Evolutionary conservation across 768 basidiomycete genomes (phyloP), one percentile per base, ranked within the genome.

Genomic region (Mycena crocata): DNA sequence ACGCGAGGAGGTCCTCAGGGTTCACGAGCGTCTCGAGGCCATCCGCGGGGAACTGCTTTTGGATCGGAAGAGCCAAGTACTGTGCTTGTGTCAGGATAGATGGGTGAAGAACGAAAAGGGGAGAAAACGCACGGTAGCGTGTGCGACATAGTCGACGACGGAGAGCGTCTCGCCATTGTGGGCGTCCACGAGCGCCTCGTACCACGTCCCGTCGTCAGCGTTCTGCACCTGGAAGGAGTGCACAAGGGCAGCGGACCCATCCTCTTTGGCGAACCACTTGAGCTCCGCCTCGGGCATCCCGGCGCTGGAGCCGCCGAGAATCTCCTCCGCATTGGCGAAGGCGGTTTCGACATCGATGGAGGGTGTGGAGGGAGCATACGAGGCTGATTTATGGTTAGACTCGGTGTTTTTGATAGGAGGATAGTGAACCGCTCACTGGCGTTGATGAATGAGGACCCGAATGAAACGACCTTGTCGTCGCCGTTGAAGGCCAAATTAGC

Each of bases 101-200:
- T 34, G n/a, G n/a, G n/a, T 21, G 32, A 3, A 12, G 24, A 9
- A 2, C 10, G 24, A 24, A 21, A 3, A 34, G 13, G 5, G 49
- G n/a, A n/a, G 31, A 8, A 3, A n/a, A 34, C 49, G 15, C 15
- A 23, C 49, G 19, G 49, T 32, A n/a, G 49, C 15, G 6, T 51
- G 24, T 7, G 31, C 15, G n/a, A 51, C 49, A 14, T 21, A 51
- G 23, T 51, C 49, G 21, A 21, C n/a, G 19, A 51, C 5, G 4
- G 32, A 34, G 15, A 51, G n/a, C 15, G 34, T 4, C 17, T 51
- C 31, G 5, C 49, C 49, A 4, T 4, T 32, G n/a, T 51, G 49
- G 28, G 49, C 49, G 31, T 51, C 49, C n/a, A 51, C n/a, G 49
- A 51, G n/a, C 30, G 32, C 49, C 49, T 51, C 49, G 49, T 32